A percentile compares a stretch with the other conserved stretches of the same genome.
Evolutionary conservation across 495 filamentous ascomycete species (phyloP).

Genomic region (Aspergillus kassunensis): DNA sequence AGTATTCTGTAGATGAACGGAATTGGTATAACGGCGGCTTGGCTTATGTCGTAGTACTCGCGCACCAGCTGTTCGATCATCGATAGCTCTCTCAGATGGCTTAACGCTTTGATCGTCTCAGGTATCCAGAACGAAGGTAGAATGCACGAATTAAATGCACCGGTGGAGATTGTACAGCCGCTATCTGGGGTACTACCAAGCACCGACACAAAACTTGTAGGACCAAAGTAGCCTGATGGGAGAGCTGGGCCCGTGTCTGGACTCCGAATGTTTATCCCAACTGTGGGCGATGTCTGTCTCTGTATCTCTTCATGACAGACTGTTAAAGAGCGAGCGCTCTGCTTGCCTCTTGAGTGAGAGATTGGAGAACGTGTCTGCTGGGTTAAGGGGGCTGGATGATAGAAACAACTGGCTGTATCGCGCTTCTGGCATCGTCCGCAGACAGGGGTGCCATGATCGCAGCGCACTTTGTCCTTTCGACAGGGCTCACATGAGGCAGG

Average conservation of each 20-base stretch:
- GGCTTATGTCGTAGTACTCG: conserved; percentile 26
- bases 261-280: neutral
- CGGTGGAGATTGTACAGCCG: neutral
- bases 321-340: too few relatives aligned
- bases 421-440: conserved; percentile 11
- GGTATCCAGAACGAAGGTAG: conserved; percentile 27
- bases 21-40: conserved; percentile 21
- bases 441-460: conserved; percentile 36
- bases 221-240: conserved; percentile 29
- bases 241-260: conserved; percentile 11
- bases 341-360: too few relatives aligned
- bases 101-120: conserved; percentile 20
- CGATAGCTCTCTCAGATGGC: conserved; percentile 19
- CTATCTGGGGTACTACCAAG: conserved; percentile 19
- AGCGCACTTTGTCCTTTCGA: conserved; percentile 44
- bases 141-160: neutral
- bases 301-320: neutral
- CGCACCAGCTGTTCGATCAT: conserved; percentile 19
- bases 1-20: conserved; percentile 23
- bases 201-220: conserved; percentile 28
- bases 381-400: too few relatives aligned
- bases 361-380: too few relatives aligned
- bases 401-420: too few relatives aligned
- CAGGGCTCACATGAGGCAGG: conserved; percentile 47
- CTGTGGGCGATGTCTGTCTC: neutral